A percentile compares a stretch with the other conserved stretches of the same genome.
These are phyloP conservation scores for Tremella mesenterica DNA, from an alignment of 768 basidiomycete genomes.

Conservation along the genomic window DNA sequence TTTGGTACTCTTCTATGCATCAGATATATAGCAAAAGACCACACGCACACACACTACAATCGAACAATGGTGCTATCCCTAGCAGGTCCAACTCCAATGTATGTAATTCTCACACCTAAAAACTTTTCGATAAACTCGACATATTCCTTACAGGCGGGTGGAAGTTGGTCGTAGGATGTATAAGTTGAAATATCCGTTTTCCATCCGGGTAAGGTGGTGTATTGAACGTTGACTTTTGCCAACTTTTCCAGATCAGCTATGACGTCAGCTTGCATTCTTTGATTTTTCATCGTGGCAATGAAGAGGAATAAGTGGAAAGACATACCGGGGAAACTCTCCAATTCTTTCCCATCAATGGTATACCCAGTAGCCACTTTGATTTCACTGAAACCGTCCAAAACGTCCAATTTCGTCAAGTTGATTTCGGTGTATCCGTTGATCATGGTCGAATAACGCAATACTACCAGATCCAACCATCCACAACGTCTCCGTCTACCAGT, in stretches of 20 bases:
- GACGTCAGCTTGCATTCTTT: conserved; percentile 2
- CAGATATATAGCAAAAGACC: too few relatives aligned
- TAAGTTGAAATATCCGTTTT: conserved; percentile 60
- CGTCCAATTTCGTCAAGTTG: conserved; percentile 93
- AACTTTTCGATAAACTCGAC: conserved; percentile 74
- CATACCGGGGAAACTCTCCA: conserved; percentile 79
- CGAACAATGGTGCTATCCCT: conserved; percentile 49
- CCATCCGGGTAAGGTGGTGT: conserved; percentile 89
- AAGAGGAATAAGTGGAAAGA: conserved; percentile 9
- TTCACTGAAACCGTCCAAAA: conserved; percentile 73
- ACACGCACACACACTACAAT: too few relatives aligned
- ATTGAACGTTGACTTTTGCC: conserved; percentile 69
- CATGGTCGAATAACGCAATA: conserved; percentile 79
- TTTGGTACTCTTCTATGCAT: too few relatives aligned
- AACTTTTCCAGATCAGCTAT: conserved; percentile 78
- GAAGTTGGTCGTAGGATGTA: conserved; percentile 63
- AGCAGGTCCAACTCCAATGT: conserved; percentile 87
- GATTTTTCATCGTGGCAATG: not conserved
- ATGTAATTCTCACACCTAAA: conserved; percentile 66
- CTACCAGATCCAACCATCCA: conserved; percentile 96
- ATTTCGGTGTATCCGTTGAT: conserved; percentile 93
- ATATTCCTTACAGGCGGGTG: conserved; percentile 75
- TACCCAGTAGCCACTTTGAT: conserved; percentile 85
- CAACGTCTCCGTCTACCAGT: conserved; percentile 87
- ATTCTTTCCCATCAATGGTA: conserved; percentile 62